Conservation (phyloP, 2,329 filamentous ascomycete genomes). For the Fusarium fracticaudum region DNA sequence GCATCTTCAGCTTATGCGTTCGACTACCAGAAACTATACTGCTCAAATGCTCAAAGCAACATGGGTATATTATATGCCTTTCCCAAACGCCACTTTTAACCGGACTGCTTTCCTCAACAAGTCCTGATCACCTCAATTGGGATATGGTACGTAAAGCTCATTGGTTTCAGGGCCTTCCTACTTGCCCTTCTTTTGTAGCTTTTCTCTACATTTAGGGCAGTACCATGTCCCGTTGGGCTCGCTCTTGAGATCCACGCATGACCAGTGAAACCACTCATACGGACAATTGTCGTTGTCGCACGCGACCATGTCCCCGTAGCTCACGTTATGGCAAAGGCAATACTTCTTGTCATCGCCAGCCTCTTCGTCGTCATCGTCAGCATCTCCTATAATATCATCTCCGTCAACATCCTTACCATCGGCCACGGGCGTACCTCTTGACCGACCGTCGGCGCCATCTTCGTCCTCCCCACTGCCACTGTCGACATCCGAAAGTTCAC, state of each 20-base stretch:
- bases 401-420: constrained; percentile 55
- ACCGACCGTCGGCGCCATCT: constrained; percentile 49
- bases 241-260: constrained; percentile 73
- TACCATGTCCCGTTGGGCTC: constrained; percentile 75
- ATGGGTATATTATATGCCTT: constrained; percentile 32
- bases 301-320: constrained; percentile 88
- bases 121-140: background rate
- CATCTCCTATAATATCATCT: constrained; percentile 65
- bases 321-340: constrained; percentile 84
- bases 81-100: constrained; percentile 23
- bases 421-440: constrained; percentile 45
- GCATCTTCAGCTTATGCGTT: background rate
- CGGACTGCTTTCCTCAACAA: background rate
- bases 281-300: constrained; percentile 86
- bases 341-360: constrained; percentile 83
- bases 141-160: background rate
- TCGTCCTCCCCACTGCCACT: constrained; percentile 64
- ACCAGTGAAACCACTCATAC: constrained; percentile 91
- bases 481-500: constrained; percentile 71
- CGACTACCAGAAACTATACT: background rate
- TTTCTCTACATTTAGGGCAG: constrained; percentile 69
- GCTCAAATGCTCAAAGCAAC: constrained; percentile 19
- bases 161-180: constrained; percentile 14
- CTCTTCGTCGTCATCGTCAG: constrained; percentile 71
- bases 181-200: constrained; percentile 56